Percentiles rank a stretch among this genome's conserved stretches.
phyloP scores from a whole-genome alignment of 2,329 filamentous ascomycete species.

The Colletotrichum musae region DNA sequence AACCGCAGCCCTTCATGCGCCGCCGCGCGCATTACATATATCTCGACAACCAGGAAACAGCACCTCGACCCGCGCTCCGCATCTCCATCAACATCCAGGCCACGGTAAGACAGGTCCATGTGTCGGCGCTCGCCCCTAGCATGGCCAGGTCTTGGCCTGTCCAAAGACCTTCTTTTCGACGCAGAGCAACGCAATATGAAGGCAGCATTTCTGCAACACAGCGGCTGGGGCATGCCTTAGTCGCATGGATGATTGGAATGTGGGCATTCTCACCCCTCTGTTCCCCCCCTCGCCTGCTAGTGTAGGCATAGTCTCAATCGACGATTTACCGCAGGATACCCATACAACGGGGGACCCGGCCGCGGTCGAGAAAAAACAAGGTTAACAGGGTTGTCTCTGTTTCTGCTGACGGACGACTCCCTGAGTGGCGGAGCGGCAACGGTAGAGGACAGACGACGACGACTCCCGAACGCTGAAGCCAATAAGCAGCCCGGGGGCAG shows the following conservation, averaged over 20 bases:
- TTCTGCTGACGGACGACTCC: slow-evolving; percentile 8
- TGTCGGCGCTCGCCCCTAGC: slow-evolving; percentile 24
- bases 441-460: slow-evolving; percentile 11
- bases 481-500: slow-evolving; percentile 25
- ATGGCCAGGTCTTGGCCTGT: slow-evolving; percentile 11
- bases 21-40: slow-evolving; percentile 16
- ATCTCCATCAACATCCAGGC: slow-evolving; percentile 11
- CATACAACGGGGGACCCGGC: slow-evolving; percentile 7
- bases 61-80: slow-evolving; percentile 7
- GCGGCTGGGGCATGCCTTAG: slow-evolving; percentile 38
- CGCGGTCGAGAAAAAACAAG: slow-evolving; percentile 8
- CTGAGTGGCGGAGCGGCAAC: slow-evolving; percentile 28
- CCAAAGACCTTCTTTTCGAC: slow-evolving; percentile 4
- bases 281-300: slow-evolving; percentile 24
- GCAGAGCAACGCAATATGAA: slow-evolving; percentile 37
- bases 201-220: slow-evolving; percentile 35
- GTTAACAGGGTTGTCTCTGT: slow-evolving; percentile 11
- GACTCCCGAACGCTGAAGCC: slow-evolving; percentile 14
- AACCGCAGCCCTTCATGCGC: neutral
- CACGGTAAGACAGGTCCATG: slow-evolving; percentile 31
- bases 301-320: slow-evolving; percentile 30
- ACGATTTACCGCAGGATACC: slow-evolving; percentile 33
- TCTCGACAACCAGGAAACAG: neutral
- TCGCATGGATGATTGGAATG: slow-evolving; percentile 40
- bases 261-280: slow-evolving; percentile 31